phyloP scores from a whole-genome alignment of 306 rosid genomes.

The Vicia villosa region DNA sequence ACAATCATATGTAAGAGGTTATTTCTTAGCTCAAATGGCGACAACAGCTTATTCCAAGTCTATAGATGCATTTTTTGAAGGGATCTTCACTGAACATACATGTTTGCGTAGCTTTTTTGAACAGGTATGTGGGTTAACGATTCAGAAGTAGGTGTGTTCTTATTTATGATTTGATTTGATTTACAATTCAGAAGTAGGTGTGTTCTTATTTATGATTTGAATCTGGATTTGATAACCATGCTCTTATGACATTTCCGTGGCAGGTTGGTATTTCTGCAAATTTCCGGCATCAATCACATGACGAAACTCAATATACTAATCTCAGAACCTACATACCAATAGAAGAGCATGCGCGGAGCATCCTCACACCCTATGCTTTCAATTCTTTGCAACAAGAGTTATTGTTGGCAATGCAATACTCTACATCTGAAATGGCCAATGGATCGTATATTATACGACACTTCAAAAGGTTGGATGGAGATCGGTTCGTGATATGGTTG shows the following conservation, averaged over 20 bases:
- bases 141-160: not conserved
- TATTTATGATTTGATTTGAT: too few relatives aligned
- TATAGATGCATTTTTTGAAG: slow-evolving; percentile 68
- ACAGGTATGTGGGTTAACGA: slow-evolving; percentile 55
- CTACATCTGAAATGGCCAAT: slow-evolving; percentile 71
- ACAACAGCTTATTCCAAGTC: slow-evolving; percentile 64
- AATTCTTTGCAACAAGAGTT: slow-evolving; percentile 80
- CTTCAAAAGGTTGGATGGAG: slow-evolving; percentile 77
- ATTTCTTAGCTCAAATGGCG: slow-evolving; percentile 75
- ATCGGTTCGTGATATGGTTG: slow-evolving; percentile 71
- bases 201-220: not conserved
- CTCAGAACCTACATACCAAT: slow-evolving; percentile 82
- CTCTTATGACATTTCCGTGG: slow-evolving; percentile 30
- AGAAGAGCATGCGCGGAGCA: slow-evolving; percentile 80
- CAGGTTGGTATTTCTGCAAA: slow-evolving; percentile 76
- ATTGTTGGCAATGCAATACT: slow-evolving; percentile 78
- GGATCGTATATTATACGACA: slow-evolving; percentile 75
- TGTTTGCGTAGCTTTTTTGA: slow-evolving; percentile 87
- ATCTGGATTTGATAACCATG: not conserved
- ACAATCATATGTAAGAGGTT: slow-evolving; percentile 68
- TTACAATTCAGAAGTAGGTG: too few relatives aligned
- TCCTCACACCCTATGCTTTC: slow-evolving; percentile 85
- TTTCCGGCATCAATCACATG: slow-evolving; percentile 59
- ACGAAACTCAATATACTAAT: slow-evolving; percentile 63
- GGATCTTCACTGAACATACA: slow-evolving; percentile 59